These are phyloP conservation scores for Epichloe scottii DNA, from an alignment of 2,329 filamentous ascomycete genomes.

Conservation along the genomic window DNA sequence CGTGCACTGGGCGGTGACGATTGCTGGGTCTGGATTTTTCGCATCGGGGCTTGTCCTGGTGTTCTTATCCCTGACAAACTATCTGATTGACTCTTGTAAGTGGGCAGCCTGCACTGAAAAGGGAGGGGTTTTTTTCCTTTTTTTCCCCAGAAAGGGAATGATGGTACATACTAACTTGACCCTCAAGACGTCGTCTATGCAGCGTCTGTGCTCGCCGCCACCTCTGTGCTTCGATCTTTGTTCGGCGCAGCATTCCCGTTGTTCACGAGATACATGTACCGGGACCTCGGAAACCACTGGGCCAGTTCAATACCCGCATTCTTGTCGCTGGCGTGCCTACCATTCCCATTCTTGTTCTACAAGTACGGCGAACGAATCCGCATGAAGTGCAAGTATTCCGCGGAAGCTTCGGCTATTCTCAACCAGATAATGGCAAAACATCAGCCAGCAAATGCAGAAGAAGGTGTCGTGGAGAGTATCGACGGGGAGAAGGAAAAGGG, in stretches of 20 bases:
- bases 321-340: slow-evolving; percentile 56
- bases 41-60: slow-evolving; percentile 48
- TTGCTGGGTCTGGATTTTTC: slow-evolving; percentile 32
- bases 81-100: slow-evolving; percentile 50
- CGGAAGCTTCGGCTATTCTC: slow-evolving; percentile 52
- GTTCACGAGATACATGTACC: slow-evolving; percentile 51
- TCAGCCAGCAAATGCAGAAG: slow-evolving; percentile 16
- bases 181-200: slow-evolving; percentile 55
- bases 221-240: slow-evolving; percentile 56
- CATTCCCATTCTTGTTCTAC: slow-evolving; percentile 67
- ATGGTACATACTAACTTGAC: too few species aligned
- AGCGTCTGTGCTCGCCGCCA: slow-evolving; percentile 62
- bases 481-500: slow-evolving; percentile 14
- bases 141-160: too few species aligned
- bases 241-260: slow-evolving; percentile 64
- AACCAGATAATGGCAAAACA: slow-evolving; percentile 26
- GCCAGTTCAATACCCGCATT: slow-evolving; percentile 63
- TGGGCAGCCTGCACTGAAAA: not conserved
- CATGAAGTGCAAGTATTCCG: slow-evolving; percentile 55
- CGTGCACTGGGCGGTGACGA: slow-evolving; percentile 45
- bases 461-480: slow-evolving; percentile 13
- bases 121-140: not conserved
- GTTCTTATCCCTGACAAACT: slow-evolving; percentile 54
- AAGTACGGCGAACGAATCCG: slow-evolving; percentile 54
- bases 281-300: slow-evolving; percentile 60